Evolutionary conservation across 371 early-diverging fungal genomes (phyloP).

Genomic region (Mucor sp.): DNA sequence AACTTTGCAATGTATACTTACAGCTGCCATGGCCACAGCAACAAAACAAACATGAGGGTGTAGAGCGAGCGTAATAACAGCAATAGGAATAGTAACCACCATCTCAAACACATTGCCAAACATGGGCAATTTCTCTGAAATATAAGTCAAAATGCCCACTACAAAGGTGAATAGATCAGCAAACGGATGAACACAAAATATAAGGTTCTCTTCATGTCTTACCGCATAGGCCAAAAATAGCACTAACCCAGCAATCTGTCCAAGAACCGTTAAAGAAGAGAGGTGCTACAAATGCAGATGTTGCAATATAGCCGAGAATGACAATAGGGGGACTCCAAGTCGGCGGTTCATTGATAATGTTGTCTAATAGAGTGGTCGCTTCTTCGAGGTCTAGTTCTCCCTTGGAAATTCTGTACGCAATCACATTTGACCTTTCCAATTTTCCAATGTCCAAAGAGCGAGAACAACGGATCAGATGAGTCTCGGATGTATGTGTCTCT

Average conservation of each 20-base stretch:
- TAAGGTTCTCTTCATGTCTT: neutral
- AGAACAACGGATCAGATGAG: constrained; percentile 62
- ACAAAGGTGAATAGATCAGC: neutral
- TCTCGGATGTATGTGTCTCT: constrained; percentile 75
- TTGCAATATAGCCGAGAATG: constrained; percentile 56
- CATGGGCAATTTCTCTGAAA: constrained; percentile 64
- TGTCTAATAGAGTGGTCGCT: constrained; percentile 60
- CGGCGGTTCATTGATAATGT: constrained; percentile 52
- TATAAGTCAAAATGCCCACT: constrained; percentile 60
- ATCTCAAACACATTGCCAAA: constrained; percentile 69
- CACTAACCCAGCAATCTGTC: constrained; percentile 62
- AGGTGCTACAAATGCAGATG: constrained; percentile 63
- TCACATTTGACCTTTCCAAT: constrained; percentile 57
- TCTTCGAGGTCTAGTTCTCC: constrained; percentile 51
- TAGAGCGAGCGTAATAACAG: constrained; percentile 57
- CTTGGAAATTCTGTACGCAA: constrained; percentile 54
- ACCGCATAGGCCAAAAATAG: constrained; percentile 55
- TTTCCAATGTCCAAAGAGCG: constrained; percentile 66
- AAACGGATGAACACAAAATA: neutral
- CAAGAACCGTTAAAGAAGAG: constrained; percentile 69
- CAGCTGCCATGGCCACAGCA: constrained; percentile 61
- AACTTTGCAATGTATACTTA: constrained; percentile 19
- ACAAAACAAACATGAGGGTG: constrained; percentile 54
- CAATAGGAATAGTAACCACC: constrained; percentile 61
- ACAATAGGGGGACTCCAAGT: constrained; percentile 51